These are phyloP conservation scores for Fraxinus xanthoxyloides DNA, from an alignment of 305 asterid genomes.

Conservation along the genomic window DNA sequence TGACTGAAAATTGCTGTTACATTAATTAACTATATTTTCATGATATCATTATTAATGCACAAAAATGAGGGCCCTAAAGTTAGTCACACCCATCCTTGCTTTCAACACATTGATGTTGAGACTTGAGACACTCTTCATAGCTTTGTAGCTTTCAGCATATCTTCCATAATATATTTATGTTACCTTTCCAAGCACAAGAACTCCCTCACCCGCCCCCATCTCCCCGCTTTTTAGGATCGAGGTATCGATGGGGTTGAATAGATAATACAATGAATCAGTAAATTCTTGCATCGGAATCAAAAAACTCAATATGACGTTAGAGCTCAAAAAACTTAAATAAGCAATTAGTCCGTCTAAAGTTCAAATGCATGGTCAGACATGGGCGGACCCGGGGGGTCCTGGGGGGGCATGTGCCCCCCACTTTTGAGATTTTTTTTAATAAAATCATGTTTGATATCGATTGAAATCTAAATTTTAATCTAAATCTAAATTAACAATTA, in stretches of 20 bases:
- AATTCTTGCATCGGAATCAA: background rate
- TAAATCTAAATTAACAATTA: no score
- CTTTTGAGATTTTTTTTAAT: no score
- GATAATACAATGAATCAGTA: background rate
- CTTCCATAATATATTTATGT: background rate
- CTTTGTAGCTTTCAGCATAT: constrained; percentile 28
- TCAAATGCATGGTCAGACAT: background rate
- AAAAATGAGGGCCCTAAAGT: constrained; percentile 21
- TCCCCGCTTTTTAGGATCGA: background rate
- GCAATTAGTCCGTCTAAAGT: background rate
- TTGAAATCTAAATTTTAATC: no score
- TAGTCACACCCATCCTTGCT: constrained; percentile 11
- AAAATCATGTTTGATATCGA: no score
- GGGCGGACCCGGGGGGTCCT: no score
- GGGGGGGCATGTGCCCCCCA: no score
- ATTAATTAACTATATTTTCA: constrained; percentile 5
- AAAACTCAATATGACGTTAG: background rate
- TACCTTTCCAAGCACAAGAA: background rate
- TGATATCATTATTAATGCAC: background rate
- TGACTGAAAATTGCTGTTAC: background rate
- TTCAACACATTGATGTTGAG: constrained; percentile 33
- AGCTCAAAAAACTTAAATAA: background rate
- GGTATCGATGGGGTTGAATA: background rate
- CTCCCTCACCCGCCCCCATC: background rate
- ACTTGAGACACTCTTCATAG: background rate